Base-by-base conservation (phyloP, 352 stramenopile genomes). In the Phytophthora chlamydospora region DNA sequence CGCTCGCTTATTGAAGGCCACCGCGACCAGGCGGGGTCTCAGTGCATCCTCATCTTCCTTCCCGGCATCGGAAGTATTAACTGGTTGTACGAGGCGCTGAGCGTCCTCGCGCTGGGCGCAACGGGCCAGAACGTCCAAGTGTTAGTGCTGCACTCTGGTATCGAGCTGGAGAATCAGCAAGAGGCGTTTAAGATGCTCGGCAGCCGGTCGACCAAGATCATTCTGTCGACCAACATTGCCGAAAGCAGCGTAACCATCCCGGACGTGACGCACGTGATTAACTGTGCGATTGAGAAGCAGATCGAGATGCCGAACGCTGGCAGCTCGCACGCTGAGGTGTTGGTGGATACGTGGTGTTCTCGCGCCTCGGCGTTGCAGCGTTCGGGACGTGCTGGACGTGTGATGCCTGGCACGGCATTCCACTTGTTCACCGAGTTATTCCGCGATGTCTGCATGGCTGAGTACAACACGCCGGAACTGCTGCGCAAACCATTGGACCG, bases 231-330 rank as follows among this genome's bases (percentile, higher is more conserved):
- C 0, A 99, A 98, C 61, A 97, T 99, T 61, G 96, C 96, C 4
- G 97, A 99, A 66, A 98, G 93, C 49, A 98, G 91, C 41, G 86
- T 99, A 4, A 99, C 97, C 3, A 97, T 99, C 19, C 95, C 96
- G 5, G 88, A 96, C 54, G 93, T 99, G 12, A 94, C 85, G 5
- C 85, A 96, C 46, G 85, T 96, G 27, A 93, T 96, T 57, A 94
- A 94, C 54, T 90, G 78, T 41, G 85, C 83, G 4, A 80, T 94
- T 54, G 87, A 93, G 46, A 94, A 94, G 58, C 85, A 93, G 50
- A 91, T 93, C 24, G 75, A 91, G 48, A 93, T 95, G 76, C 81
- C 85, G 2, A 89, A 90, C 40, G 76, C 80, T 13, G 65, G 66
- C 6, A 88, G 71, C 16, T 86, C 75, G 0, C 81, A 91, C 40